Evolutionary conservation across 1,284 basidiomycete genomes (phyloP).

Genomic region (Pascua guehoae): DNA sequence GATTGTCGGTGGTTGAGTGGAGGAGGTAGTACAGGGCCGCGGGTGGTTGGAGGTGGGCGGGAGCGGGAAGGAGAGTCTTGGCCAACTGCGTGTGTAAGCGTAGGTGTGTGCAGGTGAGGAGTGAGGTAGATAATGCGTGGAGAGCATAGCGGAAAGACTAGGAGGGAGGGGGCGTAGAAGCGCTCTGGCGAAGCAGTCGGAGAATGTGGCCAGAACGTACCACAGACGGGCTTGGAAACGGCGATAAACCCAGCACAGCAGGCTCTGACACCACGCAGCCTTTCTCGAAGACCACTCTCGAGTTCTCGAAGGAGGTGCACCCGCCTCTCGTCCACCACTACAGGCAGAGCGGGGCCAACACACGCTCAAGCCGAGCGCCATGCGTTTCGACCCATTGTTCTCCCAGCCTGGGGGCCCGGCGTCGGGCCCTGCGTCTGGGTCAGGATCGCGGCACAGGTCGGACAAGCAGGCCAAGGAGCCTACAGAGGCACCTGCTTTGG

Average conservation of each 20-base stretch:
- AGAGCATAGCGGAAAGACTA: too few species aligned
- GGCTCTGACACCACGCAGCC: constrained; percentile 10
- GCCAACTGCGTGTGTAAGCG: neutral
- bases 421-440: neutral
- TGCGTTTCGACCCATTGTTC: constrained; percentile 13
- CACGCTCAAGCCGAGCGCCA: neutral
- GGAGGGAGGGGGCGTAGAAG: too few species aligned
- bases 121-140: neutral
- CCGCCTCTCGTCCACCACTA: too few species aligned
- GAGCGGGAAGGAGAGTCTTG: constrained; percentile 18
- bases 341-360: neutral
- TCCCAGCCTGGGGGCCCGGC: neutral
- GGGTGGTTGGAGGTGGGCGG: too few species aligned
- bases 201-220: too few species aligned
- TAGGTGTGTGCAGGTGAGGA: neutral
- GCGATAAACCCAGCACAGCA: too few species aligned
- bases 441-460: neutral
- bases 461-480: neutral
- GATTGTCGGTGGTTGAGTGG: neutral
- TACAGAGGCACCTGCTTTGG: neutral
- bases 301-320: constrained; percentile 8
- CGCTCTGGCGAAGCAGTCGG: too few species aligned
- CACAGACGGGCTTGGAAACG: too few species aligned
- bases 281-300: constrained; percentile 26
- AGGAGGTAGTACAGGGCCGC: too few species aligned